Base-by-base conservation (phyloP, 306 rosid genomes). In the Acacia confusa region DNA sequence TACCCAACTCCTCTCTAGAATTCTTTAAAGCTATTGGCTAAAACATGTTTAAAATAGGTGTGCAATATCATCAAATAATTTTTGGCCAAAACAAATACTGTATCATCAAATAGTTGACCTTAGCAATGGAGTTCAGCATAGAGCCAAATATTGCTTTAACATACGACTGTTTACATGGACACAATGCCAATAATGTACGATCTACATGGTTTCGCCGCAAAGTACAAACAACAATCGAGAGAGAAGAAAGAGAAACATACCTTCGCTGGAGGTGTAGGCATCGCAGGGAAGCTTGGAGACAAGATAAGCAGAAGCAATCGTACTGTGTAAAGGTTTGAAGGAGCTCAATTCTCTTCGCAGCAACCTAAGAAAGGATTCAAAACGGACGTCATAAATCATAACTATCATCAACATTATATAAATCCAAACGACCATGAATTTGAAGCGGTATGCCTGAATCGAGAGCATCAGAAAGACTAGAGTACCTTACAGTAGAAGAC, bases 221-320 rank as follows among this genome's bases (percentile, higher is more conserved):
- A 61, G 67, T 47, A 38, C 47, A 30, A 41, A 57, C 40, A 44
- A 77, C 34, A 16, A 55, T 19, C 17, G 2, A 12, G 43, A 13
- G 32, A 25, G 55, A 27, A 14, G 43, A 34, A 22, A 25, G 66
- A 60, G 78, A 28, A 77, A 69, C 58, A 13, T 25, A 88, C 92
- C 92, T 86, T 85, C 85, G 30, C 71, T 50, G 48, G 86, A 79
- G 77, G 78, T 32, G 82, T 70, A 75, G 79, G 87, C 81, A 34
- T 87, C 81, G 44, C 71, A 66, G 79, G 89, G 89, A 52, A 88
- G 92, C 87, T 87, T 88, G 75, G 94, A 90, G 69, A 90, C 90
- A 16, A 90, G 90, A 85, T 88, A 87, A 79, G 94, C 84, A 2
- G 92, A 88, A 17, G 92, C 94, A 75, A 87, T 81, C 36, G 82